Percentiles rank a stretch among this genome's conserved stretches.
Conservation (phyloP, 495 filamentous ascomycete genomes). For the Xylaria venustula region DNA sequence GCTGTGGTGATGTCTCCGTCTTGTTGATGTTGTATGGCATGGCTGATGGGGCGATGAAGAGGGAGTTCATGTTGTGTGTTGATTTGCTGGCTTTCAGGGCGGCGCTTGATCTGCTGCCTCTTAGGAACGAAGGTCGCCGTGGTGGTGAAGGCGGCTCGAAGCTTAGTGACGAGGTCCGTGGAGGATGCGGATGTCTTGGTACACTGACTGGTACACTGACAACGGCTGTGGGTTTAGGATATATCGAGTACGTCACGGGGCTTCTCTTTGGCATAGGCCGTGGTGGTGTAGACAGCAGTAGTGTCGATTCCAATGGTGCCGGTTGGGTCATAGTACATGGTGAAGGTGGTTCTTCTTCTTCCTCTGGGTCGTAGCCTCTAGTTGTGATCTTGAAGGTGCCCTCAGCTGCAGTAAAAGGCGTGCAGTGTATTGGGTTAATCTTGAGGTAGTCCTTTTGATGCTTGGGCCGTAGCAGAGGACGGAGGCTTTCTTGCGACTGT, state of each 20-base stretch:
- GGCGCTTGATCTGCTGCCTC: constrained; percentile 16
- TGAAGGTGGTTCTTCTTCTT: not conserved
- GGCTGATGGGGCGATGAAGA: not conserved
- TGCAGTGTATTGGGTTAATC: constrained; percentile 1
- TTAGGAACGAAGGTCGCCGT: constrained; percentile 13
- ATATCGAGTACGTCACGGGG: constrained; percentile 20
- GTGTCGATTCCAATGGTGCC: constrained; percentile 10
- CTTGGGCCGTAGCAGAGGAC: constrained; percentile 16
- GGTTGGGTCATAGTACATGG: not conserved
- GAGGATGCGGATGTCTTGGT: constrained; percentile 18
- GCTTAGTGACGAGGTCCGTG: constrained; percentile 26
- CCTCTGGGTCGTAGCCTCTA: not conserved
- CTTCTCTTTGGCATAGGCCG: constrained; percentile 16
- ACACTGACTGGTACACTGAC: constrained; percentile 4
- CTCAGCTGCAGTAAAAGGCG: not conserved
- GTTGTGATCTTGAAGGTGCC: constrained; percentile 15
- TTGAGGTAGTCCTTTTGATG: constrained; percentile 14
- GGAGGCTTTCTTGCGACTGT: constrained; percentile 19
- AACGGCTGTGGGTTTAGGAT: constrained; percentile 26
- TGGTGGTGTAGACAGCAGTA: not conserved
- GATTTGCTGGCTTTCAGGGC: constrained; percentile 17
- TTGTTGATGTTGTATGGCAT: not conserved
- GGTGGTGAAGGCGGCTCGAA: constrained; percentile 18
- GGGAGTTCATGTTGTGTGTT: constrained; percentile 4
- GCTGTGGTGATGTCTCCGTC: not conserved